Evolutionary conservation across 306 rosid genomes (phyloP).

Genomic region (Senna siamea): DNA sequence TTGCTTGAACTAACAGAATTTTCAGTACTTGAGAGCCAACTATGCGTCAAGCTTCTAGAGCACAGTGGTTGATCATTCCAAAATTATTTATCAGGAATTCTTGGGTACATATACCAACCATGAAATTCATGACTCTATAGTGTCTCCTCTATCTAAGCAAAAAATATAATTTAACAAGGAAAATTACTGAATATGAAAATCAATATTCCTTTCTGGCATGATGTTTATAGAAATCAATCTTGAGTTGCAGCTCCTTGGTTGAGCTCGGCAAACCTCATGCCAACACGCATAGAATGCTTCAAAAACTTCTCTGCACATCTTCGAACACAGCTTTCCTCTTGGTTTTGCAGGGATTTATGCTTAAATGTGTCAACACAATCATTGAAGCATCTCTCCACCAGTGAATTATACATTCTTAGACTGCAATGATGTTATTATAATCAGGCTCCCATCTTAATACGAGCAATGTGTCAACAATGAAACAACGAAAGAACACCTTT

Average conservation of each 20-base stretch:
- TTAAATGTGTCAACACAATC: constrained; percentile 69
- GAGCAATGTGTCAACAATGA: not conserved
- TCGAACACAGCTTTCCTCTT: constrained; percentile 65
- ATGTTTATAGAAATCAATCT: constrained; percentile 36
- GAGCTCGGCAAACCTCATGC: constrained; percentile 67
- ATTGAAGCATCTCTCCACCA: constrained; percentile 62
- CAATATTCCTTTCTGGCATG: not conserved
- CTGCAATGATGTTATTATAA: constrained; percentile 39
- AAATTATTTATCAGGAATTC: not conserved
- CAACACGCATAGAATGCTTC: constrained; percentile 59
- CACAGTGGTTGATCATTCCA: not conserved
- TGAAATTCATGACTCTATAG: not conserved
- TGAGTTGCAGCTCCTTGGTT: constrained; percentile 58
- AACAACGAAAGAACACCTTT: not conserved
- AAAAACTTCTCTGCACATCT: constrained; percentile 70
- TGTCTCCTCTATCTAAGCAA: not conserved
- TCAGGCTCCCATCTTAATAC: constrained; percentile 18
- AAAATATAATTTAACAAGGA: not conserved
- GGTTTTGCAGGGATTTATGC: constrained; percentile 68
- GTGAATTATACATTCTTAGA: constrained; percentile 67
- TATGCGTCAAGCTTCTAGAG: not conserved
- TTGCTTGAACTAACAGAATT: not conserved
- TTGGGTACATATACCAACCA: not conserved
- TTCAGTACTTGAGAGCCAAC: not conserved
- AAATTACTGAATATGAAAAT: not conserved